Conservation (phyloP, 345 rosid genomes). For the Bruguiera gymnorhiza region DNA sequence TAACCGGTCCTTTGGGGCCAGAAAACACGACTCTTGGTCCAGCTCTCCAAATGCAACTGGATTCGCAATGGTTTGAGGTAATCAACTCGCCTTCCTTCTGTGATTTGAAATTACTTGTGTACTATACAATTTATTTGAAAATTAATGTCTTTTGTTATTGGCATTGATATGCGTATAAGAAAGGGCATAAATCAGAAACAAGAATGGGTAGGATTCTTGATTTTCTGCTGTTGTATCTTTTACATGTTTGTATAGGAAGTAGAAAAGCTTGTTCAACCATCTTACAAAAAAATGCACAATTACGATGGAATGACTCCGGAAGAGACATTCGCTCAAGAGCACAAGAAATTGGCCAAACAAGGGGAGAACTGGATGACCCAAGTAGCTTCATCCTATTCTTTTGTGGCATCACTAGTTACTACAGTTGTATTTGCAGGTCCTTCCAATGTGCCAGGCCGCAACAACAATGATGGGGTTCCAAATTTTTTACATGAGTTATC, state of each 20-base stretch:
- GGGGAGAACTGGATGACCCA: background rate
- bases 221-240: too few species aligned
- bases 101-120: too few species aligned
- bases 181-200: too few species aligned
- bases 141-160: too few species aligned
- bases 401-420: slow-evolving; percentile 2
- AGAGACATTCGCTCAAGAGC: background rate
- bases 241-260: background rate
- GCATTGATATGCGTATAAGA: too few species aligned
- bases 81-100: too few species aligned
- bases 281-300: background rate
- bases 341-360: background rate
- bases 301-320: background rate
- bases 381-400: background rate
- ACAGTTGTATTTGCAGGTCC: background rate
- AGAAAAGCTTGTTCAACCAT: background rate
- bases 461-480: background rate
- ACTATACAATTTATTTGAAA: too few species aligned
- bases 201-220: too few species aligned
- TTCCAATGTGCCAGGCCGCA: slow-evolving; percentile 2
- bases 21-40: too few species aligned
- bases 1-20: too few species aligned
- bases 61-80: too few species aligned
- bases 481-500: background rate
- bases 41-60: too few species aligned